Conservation (phyloP, 805 yeast species). For the Soucietia sequanensis region DNA sequence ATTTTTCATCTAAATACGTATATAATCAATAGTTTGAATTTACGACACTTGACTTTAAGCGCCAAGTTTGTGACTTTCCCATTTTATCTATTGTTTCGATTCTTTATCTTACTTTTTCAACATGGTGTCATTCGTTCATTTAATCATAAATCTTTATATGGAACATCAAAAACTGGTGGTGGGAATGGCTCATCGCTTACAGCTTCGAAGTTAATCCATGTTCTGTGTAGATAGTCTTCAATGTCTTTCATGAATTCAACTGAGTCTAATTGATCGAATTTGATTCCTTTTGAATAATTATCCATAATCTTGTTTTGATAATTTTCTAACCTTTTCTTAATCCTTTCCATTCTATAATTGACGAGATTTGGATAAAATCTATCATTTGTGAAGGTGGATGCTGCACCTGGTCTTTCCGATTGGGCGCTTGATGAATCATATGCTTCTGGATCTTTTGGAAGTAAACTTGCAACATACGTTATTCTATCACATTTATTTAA, state of each 20-base stretch:
- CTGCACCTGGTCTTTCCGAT: conserved; percentile 5
- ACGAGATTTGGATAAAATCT: conserved; percentile 6
- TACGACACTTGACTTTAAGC: no score
- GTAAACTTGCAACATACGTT: conserved; percentile 3
- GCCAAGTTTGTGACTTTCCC: no score
- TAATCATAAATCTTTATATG: no score
- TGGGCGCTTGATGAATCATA: conserved; percentile 2
- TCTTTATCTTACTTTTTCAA: no score
- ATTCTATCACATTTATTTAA: conserved; percentile 17
- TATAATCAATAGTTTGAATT: no score
- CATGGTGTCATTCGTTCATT: no score
- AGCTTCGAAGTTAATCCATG: conserved; percentile 33
- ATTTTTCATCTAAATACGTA: no score
- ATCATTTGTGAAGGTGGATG: conserved; percentile 4
- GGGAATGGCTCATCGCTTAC: conserved; percentile 14
- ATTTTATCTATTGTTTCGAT: no score
- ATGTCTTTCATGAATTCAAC: conserved; percentile 28
- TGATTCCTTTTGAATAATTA: conserved; percentile 3
- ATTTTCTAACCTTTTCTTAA: conserved; percentile 5
- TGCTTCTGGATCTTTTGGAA: conserved; percentile 4
- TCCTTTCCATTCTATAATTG: conserved; percentile 5
- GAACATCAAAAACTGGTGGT: conserved; percentile 13
- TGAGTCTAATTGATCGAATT: conserved; percentile 36
- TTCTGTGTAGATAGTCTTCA: conserved; percentile 22
- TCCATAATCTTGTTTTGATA: conserved; percentile 9